Conservation (phyloP, 2,329 filamentous ascomycete species). For the Curvularia spicifera region DNA sequence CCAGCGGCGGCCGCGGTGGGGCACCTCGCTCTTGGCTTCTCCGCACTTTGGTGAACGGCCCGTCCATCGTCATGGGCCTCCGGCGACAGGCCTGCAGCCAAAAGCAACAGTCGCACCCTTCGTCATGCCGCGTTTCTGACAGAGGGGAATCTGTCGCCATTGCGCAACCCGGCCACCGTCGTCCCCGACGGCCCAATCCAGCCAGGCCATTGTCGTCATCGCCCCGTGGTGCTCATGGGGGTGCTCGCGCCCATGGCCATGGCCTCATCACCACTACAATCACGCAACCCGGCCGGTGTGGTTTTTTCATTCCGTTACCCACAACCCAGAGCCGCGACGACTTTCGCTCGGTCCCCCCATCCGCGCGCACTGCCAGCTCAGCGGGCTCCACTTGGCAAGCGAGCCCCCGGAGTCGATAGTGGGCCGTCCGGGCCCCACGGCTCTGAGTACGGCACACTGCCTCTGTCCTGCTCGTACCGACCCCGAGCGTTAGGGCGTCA, state of each 20-base stretch:
- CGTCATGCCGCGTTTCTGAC: slow-evolving; percentile 27
- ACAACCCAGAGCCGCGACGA: slow-evolving; percentile 6
- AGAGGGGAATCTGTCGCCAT: slow-evolving; percentile 18
- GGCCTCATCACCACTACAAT: background rate
- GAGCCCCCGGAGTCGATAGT: slow-evolving; percentile 18
- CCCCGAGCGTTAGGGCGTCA: slow-evolving; percentile 31
- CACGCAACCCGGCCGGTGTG: slow-evolving; percentile 2
- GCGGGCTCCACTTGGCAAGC: slow-evolving; percentile 25
- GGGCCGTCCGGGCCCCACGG: slow-evolving; percentile 7
- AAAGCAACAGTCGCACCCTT: slow-evolving; percentile 29
- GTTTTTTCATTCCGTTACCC: background rate
- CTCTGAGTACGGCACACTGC: slow-evolving; percentile 18
- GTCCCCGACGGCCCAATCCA: slow-evolving; percentile 3
- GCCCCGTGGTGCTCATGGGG: background rate
- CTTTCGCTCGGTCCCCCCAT: slow-evolving; percentile 5
- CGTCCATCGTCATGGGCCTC: slow-evolving; percentile 24
- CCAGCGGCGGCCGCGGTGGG: background rate
- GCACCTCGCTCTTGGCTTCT: slow-evolving; percentile 23
- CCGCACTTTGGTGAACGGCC: slow-evolving; percentile 31
- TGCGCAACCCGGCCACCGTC: slow-evolving; percentile 26
- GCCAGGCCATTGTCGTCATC: slow-evolving; percentile 5
- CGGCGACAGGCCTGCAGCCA: slow-evolving; percentile 22
- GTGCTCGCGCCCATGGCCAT: background rate
- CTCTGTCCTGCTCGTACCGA: slow-evolving; percentile 16
- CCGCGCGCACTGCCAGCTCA: slow-evolving; percentile 22